Evolutionary conservation across 2,329 filamentous ascomycete species (phyloP), one percentile per base, ranked within the genome.

Genomic region (Tolypocladium inflatum): DNA sequence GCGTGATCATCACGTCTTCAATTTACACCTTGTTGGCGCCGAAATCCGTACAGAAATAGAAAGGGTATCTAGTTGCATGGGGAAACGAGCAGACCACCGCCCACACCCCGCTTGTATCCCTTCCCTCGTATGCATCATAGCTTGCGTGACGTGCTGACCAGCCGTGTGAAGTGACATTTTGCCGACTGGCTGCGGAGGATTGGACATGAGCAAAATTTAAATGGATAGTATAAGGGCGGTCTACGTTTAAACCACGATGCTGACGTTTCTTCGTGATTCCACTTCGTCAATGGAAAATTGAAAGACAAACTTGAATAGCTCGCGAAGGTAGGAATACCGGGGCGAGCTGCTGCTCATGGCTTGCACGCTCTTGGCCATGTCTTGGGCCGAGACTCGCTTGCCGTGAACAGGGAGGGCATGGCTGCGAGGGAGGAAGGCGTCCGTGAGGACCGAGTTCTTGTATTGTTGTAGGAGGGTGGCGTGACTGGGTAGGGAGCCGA

Each of bases 301-400:
- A 70, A 95, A 96, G 3, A 96, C 91, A 45, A 93, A 79, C 56
- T 84, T 82, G 74, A 90, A 97, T 17, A 97, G 77, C 66, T 96
- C 91, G 55, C 85, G 80, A 62, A 97, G 75, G 79, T 93, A 97
- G 10, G 78, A 78, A 71, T 94, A 94, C 65, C 91, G 85, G 58
- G 72, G 67, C 35, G 80, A 80, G 42, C 83, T 85, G 58, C 84
- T 79, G 56, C 83, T 82, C 82, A 96, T 89, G 78, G 87, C 87
- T 56, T 82, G 78, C 8, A 96, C 88, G 55, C 89, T 90, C 70
- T 87, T 88, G 41, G 89, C 89, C 61, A 95, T 84, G 64, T 97
- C 91, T n/a, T 79, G 74, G 0, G 90, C 89, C 4, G 78, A 80
- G 7, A 89, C 79, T 11, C 82, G 79, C 63, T 79, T 88, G 58